phyloP scores from a whole-genome alignment of 331 rosid species.

The Malus hybrid region DNA sequence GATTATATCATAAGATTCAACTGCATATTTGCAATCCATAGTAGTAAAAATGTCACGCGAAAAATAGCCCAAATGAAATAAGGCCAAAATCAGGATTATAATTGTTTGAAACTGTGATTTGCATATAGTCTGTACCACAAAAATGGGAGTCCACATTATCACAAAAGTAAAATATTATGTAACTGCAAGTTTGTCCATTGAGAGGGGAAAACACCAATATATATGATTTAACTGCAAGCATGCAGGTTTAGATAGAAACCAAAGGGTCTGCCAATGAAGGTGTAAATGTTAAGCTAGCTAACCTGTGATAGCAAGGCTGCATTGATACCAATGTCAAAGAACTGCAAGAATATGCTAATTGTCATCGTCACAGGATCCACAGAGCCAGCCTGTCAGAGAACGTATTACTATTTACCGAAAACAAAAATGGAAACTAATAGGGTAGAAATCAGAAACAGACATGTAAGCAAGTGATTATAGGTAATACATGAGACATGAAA shows the following conservation, averaged over 20 bases:
- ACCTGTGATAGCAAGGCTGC: constrained; percentile 94
- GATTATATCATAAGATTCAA: not conserved
- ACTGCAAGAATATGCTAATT: constrained; percentile 82
- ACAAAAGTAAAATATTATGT: not conserved
- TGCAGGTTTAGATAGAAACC: not conserved
- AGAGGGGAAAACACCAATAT: not conserved
- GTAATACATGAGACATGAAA: constrained; percentile 4
- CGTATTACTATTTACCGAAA: constrained; percentile 7
- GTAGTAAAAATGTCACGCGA: not conserved
- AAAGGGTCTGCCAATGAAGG: not conserved
- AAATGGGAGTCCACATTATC: not conserved
- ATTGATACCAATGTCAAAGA: constrained; percentile 93
- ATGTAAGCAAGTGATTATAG: not conserved
- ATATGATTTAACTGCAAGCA: not conserved
- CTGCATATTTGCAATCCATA: not conserved
- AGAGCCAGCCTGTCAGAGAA: constrained; percentile 75
- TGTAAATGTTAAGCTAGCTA: constrained; percentile 11
- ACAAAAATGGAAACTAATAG: constrained; percentile 2
- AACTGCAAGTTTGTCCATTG: not conserved
- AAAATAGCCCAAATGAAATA: not conserved
- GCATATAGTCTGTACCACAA: not conserved
- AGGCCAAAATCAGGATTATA: not conserved
- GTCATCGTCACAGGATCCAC: constrained; percentile 94
- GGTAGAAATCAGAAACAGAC: not conserved
- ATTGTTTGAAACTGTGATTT: not conserved